Base-by-base conservation (phyloP, 176 grass and related monocot genomes). In the Triticum timopheevii region DNA sequence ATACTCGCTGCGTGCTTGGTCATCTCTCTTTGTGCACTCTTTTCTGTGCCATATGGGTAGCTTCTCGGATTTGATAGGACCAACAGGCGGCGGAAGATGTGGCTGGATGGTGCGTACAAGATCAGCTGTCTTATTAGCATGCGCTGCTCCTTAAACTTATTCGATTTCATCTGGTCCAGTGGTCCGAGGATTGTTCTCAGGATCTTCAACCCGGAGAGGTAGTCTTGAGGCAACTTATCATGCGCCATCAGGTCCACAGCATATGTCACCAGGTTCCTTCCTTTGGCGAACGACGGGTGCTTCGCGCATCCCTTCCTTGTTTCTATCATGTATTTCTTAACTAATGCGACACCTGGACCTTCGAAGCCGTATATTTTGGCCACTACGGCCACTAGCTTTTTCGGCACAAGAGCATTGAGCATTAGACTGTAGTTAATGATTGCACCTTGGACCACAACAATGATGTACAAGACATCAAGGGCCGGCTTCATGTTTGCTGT, bases 111-210 rank as follows among this genome's bases (percentile, higher is more conserved):
- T 12, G 39, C 2, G 3, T 38, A 81, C 13, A 6, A 0, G 4
- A 65, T 4, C 3, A 64, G 35, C 35, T 64, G 3, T 17, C 36
- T 80, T 17, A 80, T 17, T 3, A 80, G 4, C 19, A 0, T 34
- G 66, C 31, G 2, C 7, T 22, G 58, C 0, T 6, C 20, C 7
- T 1, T 0, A 20, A 61, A n/a, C 7, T 3, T n/a, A 2, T 7
- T n/a, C 0, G n/a, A 22, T 3, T 23, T 1, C 10, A 10, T 10
- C 10, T 24, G 10, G 3, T 2, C 1, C 10, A 13, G 0, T 6
- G 6, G 72, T 3, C 25, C 11, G 42, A 81, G 10, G 5, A 67
- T 24, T 25, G 65, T 33, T 10, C 33, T 44, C 5, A 82, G 44
- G 17, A 69, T 52, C 44, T 6, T 69, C 3, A 17, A 28, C 44